Evolutionary conservation across 75 land plant species (phyloP).

Genomic region (Adiantum capillusveneris): DNA sequence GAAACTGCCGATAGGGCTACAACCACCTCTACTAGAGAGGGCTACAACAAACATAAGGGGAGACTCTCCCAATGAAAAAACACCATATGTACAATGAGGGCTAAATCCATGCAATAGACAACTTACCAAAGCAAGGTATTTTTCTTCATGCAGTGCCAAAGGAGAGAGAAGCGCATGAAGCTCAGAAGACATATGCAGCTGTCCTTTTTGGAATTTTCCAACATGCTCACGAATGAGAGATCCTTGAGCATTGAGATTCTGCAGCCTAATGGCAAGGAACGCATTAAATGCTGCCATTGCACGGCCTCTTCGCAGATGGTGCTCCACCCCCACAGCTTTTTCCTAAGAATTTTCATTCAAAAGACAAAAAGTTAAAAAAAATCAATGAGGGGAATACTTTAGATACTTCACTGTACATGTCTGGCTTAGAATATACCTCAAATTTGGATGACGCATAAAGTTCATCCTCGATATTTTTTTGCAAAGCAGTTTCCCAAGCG

Average conservation of each 20-base stretch:
- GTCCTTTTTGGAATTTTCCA: slow-evolving; percentile 29
- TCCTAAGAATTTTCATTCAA: slow-evolving; percentile 40
- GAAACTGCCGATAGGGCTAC: too few species aligned
- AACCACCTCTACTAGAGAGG: too few species aligned
- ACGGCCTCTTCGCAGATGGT: slow-evolving; percentile 86
- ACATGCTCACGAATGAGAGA: slow-evolving; percentile 22
- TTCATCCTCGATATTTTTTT: slow-evolving; percentile 67
- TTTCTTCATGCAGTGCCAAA: slow-evolving; percentile 48
- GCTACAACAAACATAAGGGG: too few species aligned
- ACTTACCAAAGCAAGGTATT: slow-evolving; percentile 62
- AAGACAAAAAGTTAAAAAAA: slow-evolving; percentile 8
- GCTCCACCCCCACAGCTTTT: slow-evolving; percentile 65
- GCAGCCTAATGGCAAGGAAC: slow-evolving; percentile 44
- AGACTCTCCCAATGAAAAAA: too few species aligned
- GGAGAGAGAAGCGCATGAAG: slow-evolving; percentile 54
- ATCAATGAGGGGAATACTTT: background rate
- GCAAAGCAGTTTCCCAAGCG: slow-evolving; percentile 70
- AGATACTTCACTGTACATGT: too few species aligned
- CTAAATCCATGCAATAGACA: too few species aligned
- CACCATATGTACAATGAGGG: too few species aligned
- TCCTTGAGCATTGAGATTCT: slow-evolving; percentile 32
- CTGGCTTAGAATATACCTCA: slow-evolving; percentile 33
- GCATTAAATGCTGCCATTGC: slow-evolving; percentile 78
- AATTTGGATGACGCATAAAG: slow-evolving; percentile 52
- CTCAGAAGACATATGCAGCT: slow-evolving; percentile 45